Base-by-base conservation (phyloP, 495 filamentous ascomycete genomes). In the Penicillium pulvis region DNA sequence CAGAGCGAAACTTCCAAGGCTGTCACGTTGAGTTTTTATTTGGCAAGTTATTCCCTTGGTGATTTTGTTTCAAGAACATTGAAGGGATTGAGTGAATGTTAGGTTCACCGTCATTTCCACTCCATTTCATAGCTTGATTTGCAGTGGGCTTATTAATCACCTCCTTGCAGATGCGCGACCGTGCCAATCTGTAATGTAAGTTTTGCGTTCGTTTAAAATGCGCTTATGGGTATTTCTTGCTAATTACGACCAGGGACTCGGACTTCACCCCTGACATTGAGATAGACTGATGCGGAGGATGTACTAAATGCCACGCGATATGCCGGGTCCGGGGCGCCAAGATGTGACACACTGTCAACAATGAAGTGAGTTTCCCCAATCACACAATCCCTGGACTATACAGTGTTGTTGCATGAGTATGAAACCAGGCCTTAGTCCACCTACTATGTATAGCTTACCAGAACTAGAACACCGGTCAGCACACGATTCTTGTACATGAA, bases 121-220 rank as follows among this genome's bases (percentile, higher is more conserved):
- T 53, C 59, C 60, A 57, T 57, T 66, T 44, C 44, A 31, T 35
- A 44, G 30, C 17, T 31, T 30, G 36, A 46, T 55, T 51, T 26
- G 47, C 44, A 30, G 46, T 24, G 36, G 28, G 62, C 53, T 67
- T 65, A 67, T 55, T 67, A 65, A 67, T 57, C 65, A 59, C 56
- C 62, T 60, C 53, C 58, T 62, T 62, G 58, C 64, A 60, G 46
- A 49, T 49, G 46, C 44, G 36, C 51, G 51, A 53, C 51, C 51
- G 51, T 53, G 51, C 46, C 4, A 49, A 19, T 14, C 26, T 53
- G 48, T 20, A 35, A 19, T 28, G 8, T 16, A 48, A 26, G 46
- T 26, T 9, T 41, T 17, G 20, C 6, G 8, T 26, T 16, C 11
- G 31, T 6, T 31, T 12, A 33, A 30, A 3, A 8, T 49, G 26